phyloP scores from a whole-genome alignment of 2,329 filamentous ascomycete species.

The Pseudogymnoascus sp. region DNA sequence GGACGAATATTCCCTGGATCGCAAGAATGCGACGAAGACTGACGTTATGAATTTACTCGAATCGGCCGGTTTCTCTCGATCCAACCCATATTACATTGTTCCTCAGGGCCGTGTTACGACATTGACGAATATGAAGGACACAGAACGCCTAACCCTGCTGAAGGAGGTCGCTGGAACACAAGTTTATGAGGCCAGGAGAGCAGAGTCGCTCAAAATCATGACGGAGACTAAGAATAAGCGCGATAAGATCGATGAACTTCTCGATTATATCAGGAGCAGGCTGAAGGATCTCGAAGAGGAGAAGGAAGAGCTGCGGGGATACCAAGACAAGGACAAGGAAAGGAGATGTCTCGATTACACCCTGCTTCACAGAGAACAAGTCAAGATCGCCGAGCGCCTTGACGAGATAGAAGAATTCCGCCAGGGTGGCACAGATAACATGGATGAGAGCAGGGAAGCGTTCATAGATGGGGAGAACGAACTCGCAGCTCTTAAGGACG shows the following conservation, averaged over 20 bases:
- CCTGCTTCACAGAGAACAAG: slow-evolving; percentile 83
- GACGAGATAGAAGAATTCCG: slow-evolving; percentile 76
- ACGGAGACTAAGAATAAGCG: slow-evolving; percentile 92
- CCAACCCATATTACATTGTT: slow-evolving; percentile 98
- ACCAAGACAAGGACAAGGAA: slow-evolving; percentile 91
- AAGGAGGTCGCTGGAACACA: slow-evolving; percentile 99
- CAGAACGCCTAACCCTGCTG: slow-evolving; percentile 76
- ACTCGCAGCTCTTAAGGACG: slow-evolving; percentile 66
- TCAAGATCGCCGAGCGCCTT: slow-evolving; percentile 66
- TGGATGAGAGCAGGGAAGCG: slow-evolving; percentile 68
- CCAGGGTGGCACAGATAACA: slow-evolving; percentile 74
- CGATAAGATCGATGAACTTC: slow-evolving; percentile 84
- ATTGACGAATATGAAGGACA: slow-evolving; percentile 97
- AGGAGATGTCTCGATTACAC: slow-evolving; percentile 89
- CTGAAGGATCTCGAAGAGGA: slow-evolving; percentile 88
- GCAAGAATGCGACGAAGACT: slow-evolving; percentile 88
- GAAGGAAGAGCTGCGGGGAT: slow-evolving; percentile 89
- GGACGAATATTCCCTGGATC: slow-evolving; percentile 95
- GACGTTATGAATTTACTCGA: slow-evolving; percentile 95
- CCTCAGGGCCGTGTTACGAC: slow-evolving; percentile 93
- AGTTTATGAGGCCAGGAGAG: slow-evolving; percentile 85
- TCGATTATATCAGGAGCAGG: slow-evolving; percentile 86
- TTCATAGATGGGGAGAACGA: slow-evolving; percentile 74
- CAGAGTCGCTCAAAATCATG: slow-evolving; percentile 95
- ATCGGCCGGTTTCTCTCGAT: slow-evolving; percentile 90